Conservation (phyloP, 1,139 yeast species). For the Blastobotrys serpentis region DNA sequence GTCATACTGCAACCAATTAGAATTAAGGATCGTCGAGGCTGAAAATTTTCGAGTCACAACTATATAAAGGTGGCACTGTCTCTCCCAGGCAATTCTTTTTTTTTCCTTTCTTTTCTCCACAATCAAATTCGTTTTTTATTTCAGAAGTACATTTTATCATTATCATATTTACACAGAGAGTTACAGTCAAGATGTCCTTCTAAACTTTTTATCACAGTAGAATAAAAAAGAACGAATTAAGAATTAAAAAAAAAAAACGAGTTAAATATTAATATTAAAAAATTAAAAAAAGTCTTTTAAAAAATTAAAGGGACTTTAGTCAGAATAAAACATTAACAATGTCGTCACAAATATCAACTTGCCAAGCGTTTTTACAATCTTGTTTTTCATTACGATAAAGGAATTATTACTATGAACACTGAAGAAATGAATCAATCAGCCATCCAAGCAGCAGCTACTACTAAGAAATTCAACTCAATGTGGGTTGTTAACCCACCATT, state of each 20-base stretch:
- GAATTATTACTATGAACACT: not conserved
- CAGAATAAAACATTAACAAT: not conserved
- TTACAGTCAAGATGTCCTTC: conserved; percentile 18
- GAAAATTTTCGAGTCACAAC: not conserved
- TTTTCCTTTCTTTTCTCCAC: conserved; percentile 11
- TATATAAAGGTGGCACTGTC: not conserved
- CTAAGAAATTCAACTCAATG: not conserved
- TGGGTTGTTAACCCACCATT: conserved; percentile 9
- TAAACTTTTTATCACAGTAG: conserved; percentile 18
- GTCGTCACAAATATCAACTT: conserved; percentile 5
- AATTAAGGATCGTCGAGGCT: not conserved
- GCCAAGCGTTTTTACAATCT: conserved; percentile 8
- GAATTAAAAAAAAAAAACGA: conserved; percentile 10
- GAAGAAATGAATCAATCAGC: not conserved
- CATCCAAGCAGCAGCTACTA: not conserved
- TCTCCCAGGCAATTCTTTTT: not conserved
- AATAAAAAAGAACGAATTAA: conserved; percentile 1
- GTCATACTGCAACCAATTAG: not conserved
- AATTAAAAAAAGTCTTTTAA: not conserved
- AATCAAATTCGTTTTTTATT: not conserved
- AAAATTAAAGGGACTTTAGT: not conserved
- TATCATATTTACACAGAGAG: conserved; percentile 7
- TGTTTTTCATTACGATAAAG: conserved; percentile 10
- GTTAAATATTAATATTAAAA: not conserved
- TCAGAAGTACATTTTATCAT: conserved; percentile 2